Conservation (phyloP, 345 rosid species). For the Gynandropsis gynandra region DNA sequence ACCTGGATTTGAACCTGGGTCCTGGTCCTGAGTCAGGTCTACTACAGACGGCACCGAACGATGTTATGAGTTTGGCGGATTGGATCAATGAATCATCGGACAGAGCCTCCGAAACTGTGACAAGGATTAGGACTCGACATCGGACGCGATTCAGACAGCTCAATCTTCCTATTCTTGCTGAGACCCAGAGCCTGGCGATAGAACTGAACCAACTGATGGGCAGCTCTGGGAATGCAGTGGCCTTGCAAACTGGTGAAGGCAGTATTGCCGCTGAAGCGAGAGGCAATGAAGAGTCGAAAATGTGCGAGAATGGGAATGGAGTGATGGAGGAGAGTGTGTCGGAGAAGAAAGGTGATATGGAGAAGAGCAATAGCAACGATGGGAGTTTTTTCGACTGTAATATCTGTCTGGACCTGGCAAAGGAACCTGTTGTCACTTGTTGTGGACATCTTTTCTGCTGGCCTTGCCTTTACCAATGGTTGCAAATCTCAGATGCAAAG, state of each 20-base stretch:
- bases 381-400: conserved; percentile 81
- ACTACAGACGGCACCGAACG: conserved; percentile 31
- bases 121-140: conserved; percentile 41
- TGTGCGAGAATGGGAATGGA: conserved; percentile 60
- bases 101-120: conserved; percentile 53
- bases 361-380: conserved; percentile 46
- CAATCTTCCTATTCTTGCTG: conserved; percentile 34
- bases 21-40: conserved; percentile 66
- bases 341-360: conserved; percentile 49
- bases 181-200: conserved; percentile 42
- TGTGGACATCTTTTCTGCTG: conserved; percentile 97
- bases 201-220: conserved; percentile 54
- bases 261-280: conserved; percentile 69
- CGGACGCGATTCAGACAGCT: conserved; percentile 50
- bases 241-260: conserved; percentile 83
- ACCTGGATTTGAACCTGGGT: conserved; percentile 92
- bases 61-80: conserved; percentile 49
- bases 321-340: conserved; percentile 43
- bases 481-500: conserved; percentile 68
- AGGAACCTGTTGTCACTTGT: conserved; percentile 84
- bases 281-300: conserved; percentile 51
- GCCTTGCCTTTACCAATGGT: conserved; percentile 82
- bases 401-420: conserved; percentile 74
- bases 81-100: conserved; percentile 42
- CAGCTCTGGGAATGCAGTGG: conserved; percentile 34